These are phyloP conservation scores for Chaetomium cochliodes DNA, from an alignment of 495 filamentous ascomycete genomes.

Conservation along the genomic window DNA sequence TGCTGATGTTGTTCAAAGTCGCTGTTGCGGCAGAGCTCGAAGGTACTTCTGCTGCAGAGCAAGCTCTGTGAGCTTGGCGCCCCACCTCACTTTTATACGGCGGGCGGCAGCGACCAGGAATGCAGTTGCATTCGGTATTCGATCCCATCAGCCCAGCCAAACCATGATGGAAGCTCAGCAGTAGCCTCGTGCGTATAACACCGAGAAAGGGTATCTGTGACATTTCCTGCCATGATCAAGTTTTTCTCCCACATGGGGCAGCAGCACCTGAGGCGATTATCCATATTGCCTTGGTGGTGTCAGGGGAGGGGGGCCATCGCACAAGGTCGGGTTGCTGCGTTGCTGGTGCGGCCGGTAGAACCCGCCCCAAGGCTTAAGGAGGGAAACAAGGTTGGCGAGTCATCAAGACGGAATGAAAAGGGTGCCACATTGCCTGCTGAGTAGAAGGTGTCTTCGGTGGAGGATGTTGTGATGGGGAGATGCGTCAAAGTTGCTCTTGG, in stretches of 20 bases:
- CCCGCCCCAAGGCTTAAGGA: constrained; percentile 11
- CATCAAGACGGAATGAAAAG: neutral
- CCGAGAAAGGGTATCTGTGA: no score
- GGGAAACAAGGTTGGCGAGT: constrained; percentile 15
- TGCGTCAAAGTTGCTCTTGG: constrained; percentile 20
- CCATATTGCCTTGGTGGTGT: neutral
- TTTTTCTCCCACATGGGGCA: no score
- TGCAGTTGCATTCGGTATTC: constrained; percentile 8
- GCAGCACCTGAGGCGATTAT: no score
- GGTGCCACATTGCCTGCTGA: neutral
- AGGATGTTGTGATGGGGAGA: constrained; percentile 22
- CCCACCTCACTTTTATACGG: constrained; percentile 19
- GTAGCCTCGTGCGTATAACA: no score
- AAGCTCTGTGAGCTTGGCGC: constrained; percentile 18
- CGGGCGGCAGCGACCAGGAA: constrained; percentile 18
- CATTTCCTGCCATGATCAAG: no score
- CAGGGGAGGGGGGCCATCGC: neutral
- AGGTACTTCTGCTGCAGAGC: constrained; percentile 13
- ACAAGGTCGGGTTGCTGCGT: constrained; percentile 13
- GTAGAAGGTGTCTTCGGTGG: neutral
- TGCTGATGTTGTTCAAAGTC: constrained; percentile 30
- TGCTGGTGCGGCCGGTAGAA: neutral
- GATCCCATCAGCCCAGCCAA: no score
- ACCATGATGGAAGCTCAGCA: no score
- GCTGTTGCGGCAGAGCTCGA: constrained; percentile 27